phyloP scores from a whole-genome alignment of 129 eudicot species.

The Rutidosis leptorrhynchoides region DNA sequence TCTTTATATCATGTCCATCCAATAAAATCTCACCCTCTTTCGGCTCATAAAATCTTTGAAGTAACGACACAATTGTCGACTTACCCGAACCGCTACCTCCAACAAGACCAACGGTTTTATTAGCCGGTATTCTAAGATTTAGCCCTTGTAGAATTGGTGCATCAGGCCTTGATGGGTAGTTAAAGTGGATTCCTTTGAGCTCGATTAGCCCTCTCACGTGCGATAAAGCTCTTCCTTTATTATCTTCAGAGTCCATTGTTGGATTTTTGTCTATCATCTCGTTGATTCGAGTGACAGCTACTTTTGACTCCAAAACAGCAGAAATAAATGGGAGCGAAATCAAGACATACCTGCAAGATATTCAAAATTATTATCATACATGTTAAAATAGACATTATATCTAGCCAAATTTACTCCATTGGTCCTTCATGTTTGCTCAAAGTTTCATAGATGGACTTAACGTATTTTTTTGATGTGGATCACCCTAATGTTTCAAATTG shows the following conservation, averaged over 20 bases:
- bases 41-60: conserved; percentile 70
- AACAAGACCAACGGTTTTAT: conserved; percentile 60
- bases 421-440: no score
- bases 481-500: no score
- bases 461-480: no score
- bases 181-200: conserved; percentile 54
- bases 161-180: conserved; percentile 71
- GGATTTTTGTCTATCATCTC: conserved; percentile 63
- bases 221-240: conserved; percentile 63
- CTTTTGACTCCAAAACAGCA: conserved; percentile 56
- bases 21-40: conserved; percentile 59
- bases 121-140: conserved; percentile 48
- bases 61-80: conserved; percentile 55
- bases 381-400: no score
- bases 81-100: conserved; percentile 82
- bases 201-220: conserved; percentile 63
- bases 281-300: conserved; percentile 52
- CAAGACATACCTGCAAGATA: conserved; percentile 49
- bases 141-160: conserved; percentile 65
- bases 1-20: conserved; percentile 58
- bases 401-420: no score
- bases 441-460: no score
- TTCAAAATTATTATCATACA: no score
- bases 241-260: conserved; percentile 49
- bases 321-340: conserved; percentile 66